A percentile compares a stretch with the other conserved stretches of the same genome.
Evolutionary conservation across 164 flowering plant species (phyloP).

Genomic region (Platanus orientalis): DNA sequence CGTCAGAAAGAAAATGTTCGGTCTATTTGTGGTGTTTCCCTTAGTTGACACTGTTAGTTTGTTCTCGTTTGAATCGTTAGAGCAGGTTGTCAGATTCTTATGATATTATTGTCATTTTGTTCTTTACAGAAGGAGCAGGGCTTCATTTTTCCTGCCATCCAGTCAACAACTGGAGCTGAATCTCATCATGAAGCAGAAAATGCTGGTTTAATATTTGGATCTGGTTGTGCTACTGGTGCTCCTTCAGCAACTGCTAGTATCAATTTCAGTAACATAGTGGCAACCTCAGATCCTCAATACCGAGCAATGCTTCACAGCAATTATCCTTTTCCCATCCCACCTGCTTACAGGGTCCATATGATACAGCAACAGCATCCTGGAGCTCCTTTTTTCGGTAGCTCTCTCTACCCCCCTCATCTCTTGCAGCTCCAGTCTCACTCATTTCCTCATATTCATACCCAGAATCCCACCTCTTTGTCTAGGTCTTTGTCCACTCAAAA

Average conservation of each 20-base stretch:
- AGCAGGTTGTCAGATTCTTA: background rate
- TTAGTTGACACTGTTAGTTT: too few relatives aligned
- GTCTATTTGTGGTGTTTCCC: too few relatives aligned
- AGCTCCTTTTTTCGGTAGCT: slow-evolving; percentile 13
- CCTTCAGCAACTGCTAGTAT: slow-evolving; percentile 10
- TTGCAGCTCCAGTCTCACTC: slow-evolving; percentile 13
- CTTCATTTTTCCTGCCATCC: slow-evolving; percentile 9
- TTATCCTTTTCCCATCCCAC: slow-evolving; percentile 16
- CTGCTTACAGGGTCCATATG: slow-evolving; percentile 11
- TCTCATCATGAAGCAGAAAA: slow-evolving; percentile 1
- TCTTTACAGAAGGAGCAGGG: slow-evolving; percentile 4
- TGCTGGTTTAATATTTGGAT: slow-evolving; percentile 1
- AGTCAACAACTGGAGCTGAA: slow-evolving; percentile 8
- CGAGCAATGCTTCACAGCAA: slow-evolving; percentile 9
- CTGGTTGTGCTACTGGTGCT: slow-evolving; percentile 3
- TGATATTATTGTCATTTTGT: background rate
- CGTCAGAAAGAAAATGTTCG: too few relatives aligned
- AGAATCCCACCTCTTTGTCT: slow-evolving; percentile 5
- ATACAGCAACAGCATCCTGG: slow-evolving; percentile 8
- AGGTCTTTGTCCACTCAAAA: slow-evolving; percentile 8
- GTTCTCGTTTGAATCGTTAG: too few relatives aligned
- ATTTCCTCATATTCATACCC: background rate
- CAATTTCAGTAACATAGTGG: slow-evolving; percentile 6
- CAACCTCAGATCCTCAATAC: slow-evolving; percentile 10
- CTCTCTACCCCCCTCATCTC: slow-evolving; percentile 13